Percentiles rank a stretch among this genome's conserved stretches.
Conservation (phyloP, 495 filamentous ascomycete genomes). For the Eremomyces bilateralis region DNA sequence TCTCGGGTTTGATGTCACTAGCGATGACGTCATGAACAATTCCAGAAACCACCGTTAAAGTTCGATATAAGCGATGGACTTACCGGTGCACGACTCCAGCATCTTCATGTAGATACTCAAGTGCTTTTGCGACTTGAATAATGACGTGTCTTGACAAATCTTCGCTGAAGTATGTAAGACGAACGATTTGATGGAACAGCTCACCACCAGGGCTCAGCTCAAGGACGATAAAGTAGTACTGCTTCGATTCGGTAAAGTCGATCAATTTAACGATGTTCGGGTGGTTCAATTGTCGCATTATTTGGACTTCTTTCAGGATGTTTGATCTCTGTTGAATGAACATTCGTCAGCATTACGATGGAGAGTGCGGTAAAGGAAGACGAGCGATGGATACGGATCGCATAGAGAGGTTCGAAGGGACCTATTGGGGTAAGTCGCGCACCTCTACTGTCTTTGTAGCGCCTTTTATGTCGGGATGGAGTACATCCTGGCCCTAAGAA, state of each 20-base stretch:
- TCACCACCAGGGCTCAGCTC: conserved; percentile 92
- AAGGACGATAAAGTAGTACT: conserved; percentile 94
- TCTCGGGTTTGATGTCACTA: conserved; percentile 98
- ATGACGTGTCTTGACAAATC: conserved; percentile 90
- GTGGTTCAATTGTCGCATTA: conserved; percentile 92
- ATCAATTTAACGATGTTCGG: conserved; percentile 85
- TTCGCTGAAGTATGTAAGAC: conserved; percentile 96
- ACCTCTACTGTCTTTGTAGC: conserved; percentile 91
- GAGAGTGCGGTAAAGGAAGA: too few relatives aligned
- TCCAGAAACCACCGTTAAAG: conserved; percentile 2
- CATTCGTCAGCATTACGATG: background rate
- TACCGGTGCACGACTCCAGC: conserved; percentile 94
- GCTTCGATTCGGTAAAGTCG: conserved; percentile 77
- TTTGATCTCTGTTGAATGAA: conserved; percentile 56
- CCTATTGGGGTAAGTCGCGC: conserved; percentile 32
- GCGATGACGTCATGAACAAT: conserved; percentile 12
- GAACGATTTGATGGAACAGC: conserved; percentile 94
- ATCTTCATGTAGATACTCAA: conserved; percentile 87
- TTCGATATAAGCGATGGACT: conserved; percentile 14
- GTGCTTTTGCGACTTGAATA: conserved; percentile 71
- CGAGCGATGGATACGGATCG: too few relatives aligned
- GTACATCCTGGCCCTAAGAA: conserved; percentile 55
- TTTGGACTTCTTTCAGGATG: conserved; percentile 94
- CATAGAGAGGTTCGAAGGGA: conserved; percentile 13
- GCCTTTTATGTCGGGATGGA: conserved; percentile 92